Base-by-base conservation (phyloP, 192 early-diverging fungal genomes). In the Coemansia sp. region DNA sequence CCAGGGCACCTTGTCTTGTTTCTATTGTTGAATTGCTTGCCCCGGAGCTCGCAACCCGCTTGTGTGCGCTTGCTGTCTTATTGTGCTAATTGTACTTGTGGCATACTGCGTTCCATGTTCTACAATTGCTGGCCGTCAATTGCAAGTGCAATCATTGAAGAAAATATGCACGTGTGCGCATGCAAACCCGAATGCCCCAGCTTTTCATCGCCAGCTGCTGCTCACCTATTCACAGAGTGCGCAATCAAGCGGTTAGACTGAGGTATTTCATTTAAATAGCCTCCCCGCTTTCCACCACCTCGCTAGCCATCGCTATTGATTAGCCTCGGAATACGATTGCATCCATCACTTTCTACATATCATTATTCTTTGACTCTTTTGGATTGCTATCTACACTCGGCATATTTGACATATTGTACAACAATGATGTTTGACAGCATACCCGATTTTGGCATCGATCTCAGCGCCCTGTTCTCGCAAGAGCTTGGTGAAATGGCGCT, bases 401-500 rank as follows among this genome's bases (percentile, higher is more conserved):
- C 35, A 27, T 62, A 42, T 67, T 57, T 40, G 37, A 19, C 36
- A 14, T 35, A 20, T 59, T 38, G 29, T 8, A 38, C 14, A 6
- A 35, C 27, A 45, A 76, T 76, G 74, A 40, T 65, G 56, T 45
- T 80, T 56, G 68, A 62, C 22, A 60, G 67, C 11, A 65, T 69
- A n/a, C 64, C 68, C 2, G 45, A 67, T n/a, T 67, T 64, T 22
- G 77, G 65, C n/a, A 38, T 74, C 20, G 62, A 71, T 35, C 58
- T 80, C 27, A 62, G 63, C 11, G 62, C 46, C 19, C 43, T 80
- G 15, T 64, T 80, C 47, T 51, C 77, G 10, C 77, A 74, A 51
- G 72, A 80, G 41, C 77, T 80, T 12, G 62, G 53, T 3, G 77
- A 65, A 1, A 2, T 80, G 27, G 71, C 72, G 19, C 47, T 74